Evolutionary conservation across 805 yeast species (phyloP).

Genomic region (Saturnispora hagleri): DNA sequence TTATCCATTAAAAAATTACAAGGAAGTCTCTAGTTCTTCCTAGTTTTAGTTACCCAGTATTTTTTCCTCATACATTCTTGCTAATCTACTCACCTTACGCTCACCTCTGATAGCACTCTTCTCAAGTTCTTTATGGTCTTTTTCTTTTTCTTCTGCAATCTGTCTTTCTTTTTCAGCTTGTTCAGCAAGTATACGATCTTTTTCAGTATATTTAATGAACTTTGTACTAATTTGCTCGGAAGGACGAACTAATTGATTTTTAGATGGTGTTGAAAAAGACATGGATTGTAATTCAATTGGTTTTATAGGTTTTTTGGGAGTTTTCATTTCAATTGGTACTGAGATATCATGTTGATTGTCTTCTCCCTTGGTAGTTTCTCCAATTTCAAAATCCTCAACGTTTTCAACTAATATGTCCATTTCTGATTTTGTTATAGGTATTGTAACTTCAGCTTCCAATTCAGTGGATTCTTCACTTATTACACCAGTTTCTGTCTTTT

Average conservation of each 20-base stretch:
- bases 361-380: neutral
- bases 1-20: neutral
- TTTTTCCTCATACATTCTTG: conserved; percentile 42
- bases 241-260: conserved; percentile 17
- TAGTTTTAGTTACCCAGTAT: conserved; percentile 12
- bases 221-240: conserved; percentile 19
- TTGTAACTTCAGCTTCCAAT: neutral
- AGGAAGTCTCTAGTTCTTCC: neutral
- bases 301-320: conserved; percentile 10
- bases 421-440: conserved; percentile 7
- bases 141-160: conserved; percentile 4
- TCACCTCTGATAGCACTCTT: conserved; percentile 25
- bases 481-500: neutral
- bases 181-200: conserved; percentile 19
- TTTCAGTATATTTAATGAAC: conserved; percentile 26
- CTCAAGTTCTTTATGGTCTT: conserved; percentile 27
- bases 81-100: conserved; percentile 43
- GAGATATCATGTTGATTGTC: neutral
- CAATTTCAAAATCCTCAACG: conserved; percentile 4
- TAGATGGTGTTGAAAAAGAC: neutral
- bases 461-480: neutral
- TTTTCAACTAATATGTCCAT: conserved; percentile 3
- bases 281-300: conserved; percentile 5
- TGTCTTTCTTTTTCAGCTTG: conserved; percentile 16
- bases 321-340: conserved; percentile 1